phyloP scores from a whole-genome alignment of 2,329 filamentous ascomycete species.

The Alternaria metachromatica region DNA sequence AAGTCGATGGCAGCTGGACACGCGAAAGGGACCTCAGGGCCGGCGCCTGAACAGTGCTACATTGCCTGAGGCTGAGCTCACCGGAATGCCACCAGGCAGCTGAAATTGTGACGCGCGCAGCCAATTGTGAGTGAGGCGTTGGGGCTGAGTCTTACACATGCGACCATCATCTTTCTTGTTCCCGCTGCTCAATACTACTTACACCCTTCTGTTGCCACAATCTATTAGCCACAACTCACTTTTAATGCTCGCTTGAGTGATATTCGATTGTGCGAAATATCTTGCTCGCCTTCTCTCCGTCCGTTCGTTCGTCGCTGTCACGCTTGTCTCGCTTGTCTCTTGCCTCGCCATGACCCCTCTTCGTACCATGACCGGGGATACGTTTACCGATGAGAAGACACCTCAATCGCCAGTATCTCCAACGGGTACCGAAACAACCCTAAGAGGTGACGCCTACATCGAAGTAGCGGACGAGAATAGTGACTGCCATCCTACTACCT shows the following conservation, averaged over 20 bases:
- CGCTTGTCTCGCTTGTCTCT: no score
- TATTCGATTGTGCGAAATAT: constrained; percentile 12
- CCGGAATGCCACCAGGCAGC: constrained; percentile 18
- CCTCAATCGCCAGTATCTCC: constrained; percentile 37
- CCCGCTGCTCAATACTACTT: constrained; percentile 26
- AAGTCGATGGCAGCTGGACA: constrained; percentile 31
- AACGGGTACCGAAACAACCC: constrained; percentile 36
- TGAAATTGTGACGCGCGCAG: background rate
- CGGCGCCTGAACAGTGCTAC: constrained; percentile 19
- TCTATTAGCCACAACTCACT: constrained; percentile 31
- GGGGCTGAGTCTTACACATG: constrained; percentile 21
- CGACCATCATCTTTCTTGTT: constrained; percentile 10
- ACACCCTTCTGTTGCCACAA: constrained; percentile 35
- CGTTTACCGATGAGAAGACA: constrained; percentile 31
- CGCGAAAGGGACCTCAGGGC: constrained; percentile 37
- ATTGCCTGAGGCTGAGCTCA: constrained; percentile 33
- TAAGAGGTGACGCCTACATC: constrained; percentile 41
- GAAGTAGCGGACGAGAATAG: constrained; percentile 30
- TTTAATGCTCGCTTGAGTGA: constrained; percentile 23
- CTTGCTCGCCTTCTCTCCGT: constrained; percentile 3
- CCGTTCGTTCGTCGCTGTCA: no score
- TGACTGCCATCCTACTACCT: constrained; percentile 18
- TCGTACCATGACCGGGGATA: constrained; percentile 44
- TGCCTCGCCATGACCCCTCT: constrained; percentile 32
- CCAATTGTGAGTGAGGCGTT: constrained; percentile 26